Percentiles rank a stretch among this genome's conserved stretches.
These are phyloP conservation scores for Prunus yedoensis DNA, from an alignment of 331 rosid genomes.

Conservation along the genomic window DNA sequence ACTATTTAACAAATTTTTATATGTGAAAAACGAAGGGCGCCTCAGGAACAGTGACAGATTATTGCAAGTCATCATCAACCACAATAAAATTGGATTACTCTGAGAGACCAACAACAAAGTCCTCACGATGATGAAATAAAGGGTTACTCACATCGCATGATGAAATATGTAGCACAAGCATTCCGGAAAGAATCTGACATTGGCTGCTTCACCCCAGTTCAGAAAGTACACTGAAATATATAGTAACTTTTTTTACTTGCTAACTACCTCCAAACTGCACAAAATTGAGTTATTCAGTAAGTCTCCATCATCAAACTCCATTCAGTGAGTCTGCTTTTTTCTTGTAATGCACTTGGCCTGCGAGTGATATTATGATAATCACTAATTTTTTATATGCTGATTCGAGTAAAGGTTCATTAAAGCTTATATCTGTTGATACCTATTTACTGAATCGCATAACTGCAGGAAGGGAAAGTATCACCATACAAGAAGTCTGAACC, in stretches of 20 bases:
- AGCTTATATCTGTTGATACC: neutral
- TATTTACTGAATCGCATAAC: conserved; percentile 17
- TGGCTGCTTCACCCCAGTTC: conserved; percentile 95
- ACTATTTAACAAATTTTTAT: neutral
- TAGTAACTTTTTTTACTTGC: conserved; percentile 69
- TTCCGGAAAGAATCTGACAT: conserved; percentile 90
- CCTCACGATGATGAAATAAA: neutral
- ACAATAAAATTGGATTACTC: neutral
- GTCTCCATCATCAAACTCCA: conserved; percentile 17
- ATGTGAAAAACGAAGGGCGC: neutral
- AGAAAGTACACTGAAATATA: conserved; percentile 72
- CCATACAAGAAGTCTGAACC: conserved; percentile 75
- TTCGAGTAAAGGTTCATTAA: neutral
- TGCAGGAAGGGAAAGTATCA: conserved; percentile 68
- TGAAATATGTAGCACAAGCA: conserved; percentile 99
- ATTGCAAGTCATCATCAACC: conserved; percentile 2
- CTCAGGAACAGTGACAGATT: neutral
- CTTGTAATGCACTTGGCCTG: neutral
- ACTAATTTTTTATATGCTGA: neutral
- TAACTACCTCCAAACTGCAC: conserved; percentile 59
- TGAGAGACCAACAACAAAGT: neutral
- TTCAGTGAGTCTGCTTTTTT: neutral
- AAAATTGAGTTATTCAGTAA: conserved; percentile 22
- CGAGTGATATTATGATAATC: neutral
- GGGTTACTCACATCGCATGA: conserved; percentile 61